Conservation (phyloP, 441 rosid genomes). For the Croton laevigatus region DNA sequence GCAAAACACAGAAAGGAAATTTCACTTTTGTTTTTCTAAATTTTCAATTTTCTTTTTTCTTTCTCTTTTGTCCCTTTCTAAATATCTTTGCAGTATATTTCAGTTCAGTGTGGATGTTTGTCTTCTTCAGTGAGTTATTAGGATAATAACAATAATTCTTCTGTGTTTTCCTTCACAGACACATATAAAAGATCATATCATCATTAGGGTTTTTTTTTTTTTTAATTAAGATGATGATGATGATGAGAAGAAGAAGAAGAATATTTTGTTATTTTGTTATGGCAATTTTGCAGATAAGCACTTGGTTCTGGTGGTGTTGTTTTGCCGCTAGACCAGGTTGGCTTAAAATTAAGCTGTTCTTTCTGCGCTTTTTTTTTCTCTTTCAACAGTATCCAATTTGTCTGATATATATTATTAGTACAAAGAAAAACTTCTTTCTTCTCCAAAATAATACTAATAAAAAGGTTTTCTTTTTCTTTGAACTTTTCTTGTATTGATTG, state of each 20-base stretch:
- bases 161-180: not conserved
- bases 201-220: not conserved
- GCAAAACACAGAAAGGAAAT: not conserved
- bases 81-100: not conserved
- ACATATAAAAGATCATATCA: not conserved
- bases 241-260: constrained; percentile 18
- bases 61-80: not conserved
- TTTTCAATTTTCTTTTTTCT: not conserved
- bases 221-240: not conserved
- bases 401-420: not conserved
- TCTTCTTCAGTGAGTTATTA: not conserved
- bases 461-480: not conserved
- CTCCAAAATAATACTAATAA: not conserved
- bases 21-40: not conserved
- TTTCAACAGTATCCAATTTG: not conserved
- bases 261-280: constrained; percentile 16
- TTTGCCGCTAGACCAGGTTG: constrained; percentile 16
- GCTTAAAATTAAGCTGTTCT: not conserved
- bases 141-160: not conserved
- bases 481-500: not conserved
- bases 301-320: constrained; percentile 17
- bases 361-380: not conserved
- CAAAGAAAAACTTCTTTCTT: not conserved
- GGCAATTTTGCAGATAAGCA: constrained; percentile 21
- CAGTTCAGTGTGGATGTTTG: not conserved